These are phyloP conservation scores for Amanita pallidorosea DNA, from an alignment of 768 basidiomycete species.

Conservation along the genomic window DNA sequence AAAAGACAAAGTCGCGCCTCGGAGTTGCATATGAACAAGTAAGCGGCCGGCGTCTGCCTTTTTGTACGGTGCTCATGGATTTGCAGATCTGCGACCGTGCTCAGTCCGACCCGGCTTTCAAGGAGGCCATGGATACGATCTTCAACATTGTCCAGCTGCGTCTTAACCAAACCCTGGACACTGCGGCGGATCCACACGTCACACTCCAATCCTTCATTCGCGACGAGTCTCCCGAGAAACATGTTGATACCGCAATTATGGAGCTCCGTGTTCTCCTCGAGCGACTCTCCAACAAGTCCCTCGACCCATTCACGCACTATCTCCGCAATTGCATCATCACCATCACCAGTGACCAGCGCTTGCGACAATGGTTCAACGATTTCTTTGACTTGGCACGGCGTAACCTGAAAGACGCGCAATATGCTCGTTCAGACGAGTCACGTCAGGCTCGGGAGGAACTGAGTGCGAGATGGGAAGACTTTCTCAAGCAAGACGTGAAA, in stretches of 20 bases:
- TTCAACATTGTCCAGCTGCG: conserved; percentile 50
- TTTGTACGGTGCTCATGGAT: background rate
- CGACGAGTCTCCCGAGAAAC: conserved; percentile 55
- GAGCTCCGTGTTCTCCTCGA: conserved; percentile 36
- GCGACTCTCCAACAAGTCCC: conserved; percentile 41
- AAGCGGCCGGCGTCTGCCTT: conserved; percentile 1
- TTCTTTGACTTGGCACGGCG: conserved; percentile 35
- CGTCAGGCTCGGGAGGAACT: conserved; percentile 32
- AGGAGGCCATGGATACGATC: conserved; percentile 42
- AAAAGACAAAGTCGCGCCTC: conserved; percentile 30
- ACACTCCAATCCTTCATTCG: conserved; percentile 46
- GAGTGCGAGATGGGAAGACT: conserved; percentile 34
- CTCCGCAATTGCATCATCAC: conserved; percentile 33
- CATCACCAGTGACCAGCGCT: conserved; percentile 39
- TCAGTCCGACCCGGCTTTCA: conserved; percentile 49
- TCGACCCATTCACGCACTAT: conserved; percentile 35
- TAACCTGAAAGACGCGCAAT: conserved; percentile 40
- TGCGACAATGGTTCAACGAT: conserved; percentile 46
- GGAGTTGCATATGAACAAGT: conserved; percentile 47
- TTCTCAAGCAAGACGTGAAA: conserved; percentile 37
- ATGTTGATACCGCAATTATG: conserved; percentile 41
- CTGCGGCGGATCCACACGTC: conserved; percentile 31
- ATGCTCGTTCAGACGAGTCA: conserved; percentile 39
- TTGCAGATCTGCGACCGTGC: conserved; percentile 51
- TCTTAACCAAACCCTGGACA: conserved; percentile 38